Percentiles rank a stretch among this genome's conserved stretches.
phyloP scores from a whole-genome alignment of 306 rosid species.

The Prinsepia uniflora region DNA sequence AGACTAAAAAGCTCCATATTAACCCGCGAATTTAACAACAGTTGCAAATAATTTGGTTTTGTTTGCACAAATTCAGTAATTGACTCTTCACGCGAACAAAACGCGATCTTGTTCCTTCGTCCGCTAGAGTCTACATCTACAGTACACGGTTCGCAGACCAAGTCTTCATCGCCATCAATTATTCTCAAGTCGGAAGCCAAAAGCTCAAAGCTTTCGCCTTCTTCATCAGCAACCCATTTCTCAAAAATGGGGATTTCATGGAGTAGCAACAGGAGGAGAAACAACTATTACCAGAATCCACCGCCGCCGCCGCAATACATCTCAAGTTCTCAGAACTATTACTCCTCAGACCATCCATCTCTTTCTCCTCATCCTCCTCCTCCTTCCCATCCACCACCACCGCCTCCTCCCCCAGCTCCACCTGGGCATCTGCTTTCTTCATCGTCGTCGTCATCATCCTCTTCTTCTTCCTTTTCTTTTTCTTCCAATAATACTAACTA shows the following conservation, averaged over 20 bases:
- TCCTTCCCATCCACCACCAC: conserved; percentile 32
- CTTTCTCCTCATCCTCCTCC: conserved; percentile 33
- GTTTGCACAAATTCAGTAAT: not conserved
- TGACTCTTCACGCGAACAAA: not conserved
- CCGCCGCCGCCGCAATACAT: conserved; percentile 15
- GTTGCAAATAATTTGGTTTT: not conserved
- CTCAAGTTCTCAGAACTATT: conserved; percentile 31
- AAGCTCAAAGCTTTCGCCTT: not conserved
- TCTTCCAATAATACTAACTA: not conserved
- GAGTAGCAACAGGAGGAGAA: conserved; percentile 57
- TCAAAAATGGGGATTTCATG: conserved; percentile 69
- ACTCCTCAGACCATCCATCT: conserved; percentile 32
- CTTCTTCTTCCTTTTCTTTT: not conserved
- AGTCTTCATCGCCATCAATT: not conserved
- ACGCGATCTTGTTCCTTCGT: not conserved
- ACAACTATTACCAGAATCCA: conserved; percentile 40
- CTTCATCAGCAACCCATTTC: not conserved
- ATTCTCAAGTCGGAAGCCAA: not conserved
- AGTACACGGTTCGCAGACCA: not conserved
- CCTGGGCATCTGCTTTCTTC: not conserved
- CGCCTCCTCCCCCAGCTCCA: conserved; percentile 17
- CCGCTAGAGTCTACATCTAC: not conserved
- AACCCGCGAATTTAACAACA: not conserved
- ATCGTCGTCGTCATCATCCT: not conserved
- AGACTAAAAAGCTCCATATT: not conserved